These are phyloP conservation scores for Cylindrodendrum hubeiense DNA, from an alignment of 2,329 filamentous ascomycete species.

Conservation along the genomic window DNA sequence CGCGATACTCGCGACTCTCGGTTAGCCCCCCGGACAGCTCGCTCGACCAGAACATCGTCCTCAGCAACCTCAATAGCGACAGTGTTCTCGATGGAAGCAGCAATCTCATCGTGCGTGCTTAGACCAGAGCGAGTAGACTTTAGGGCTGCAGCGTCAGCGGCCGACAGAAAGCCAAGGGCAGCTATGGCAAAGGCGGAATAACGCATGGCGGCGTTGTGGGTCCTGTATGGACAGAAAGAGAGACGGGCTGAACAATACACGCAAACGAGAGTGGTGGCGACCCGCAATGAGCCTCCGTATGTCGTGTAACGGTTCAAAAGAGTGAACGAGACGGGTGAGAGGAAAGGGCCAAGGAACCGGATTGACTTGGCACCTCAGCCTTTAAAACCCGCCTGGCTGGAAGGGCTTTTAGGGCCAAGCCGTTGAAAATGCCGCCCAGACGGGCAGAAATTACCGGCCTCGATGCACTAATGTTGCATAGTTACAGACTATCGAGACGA, in stretches of 20 bases:
- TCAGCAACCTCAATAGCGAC: neutral
- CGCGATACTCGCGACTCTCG: too few species aligned
- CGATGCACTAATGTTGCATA: too few species aligned
- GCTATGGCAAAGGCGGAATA: constrained; percentile 15
- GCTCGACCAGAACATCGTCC: neutral
- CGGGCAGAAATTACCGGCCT: neutral
- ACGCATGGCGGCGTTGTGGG: constrained; percentile 8
- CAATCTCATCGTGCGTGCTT: neutral
- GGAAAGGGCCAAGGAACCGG: neutral
- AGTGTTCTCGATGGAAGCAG: neutral
- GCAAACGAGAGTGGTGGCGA: neutral
- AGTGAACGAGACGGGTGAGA: neutral
- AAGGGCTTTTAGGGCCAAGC: neutral
- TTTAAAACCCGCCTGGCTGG: neutral
- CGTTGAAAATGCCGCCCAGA: neutral
- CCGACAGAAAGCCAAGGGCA: constrained; percentile 12
- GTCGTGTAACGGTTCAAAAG: neutral
- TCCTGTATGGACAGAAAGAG: constrained; percentile 6
- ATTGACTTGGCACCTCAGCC: neutral
- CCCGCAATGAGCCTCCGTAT: neutral
- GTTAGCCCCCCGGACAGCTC: too few species aligned
- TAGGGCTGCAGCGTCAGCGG: neutral
- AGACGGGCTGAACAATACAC: constrained; percentile 1
- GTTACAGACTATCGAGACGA: too few species aligned
- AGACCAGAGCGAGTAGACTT: neutral